Base-by-base conservation (phyloP, 2,329 filamentous ascomycete genomes). In the Phyllosticta citribraziliensis region DNA sequence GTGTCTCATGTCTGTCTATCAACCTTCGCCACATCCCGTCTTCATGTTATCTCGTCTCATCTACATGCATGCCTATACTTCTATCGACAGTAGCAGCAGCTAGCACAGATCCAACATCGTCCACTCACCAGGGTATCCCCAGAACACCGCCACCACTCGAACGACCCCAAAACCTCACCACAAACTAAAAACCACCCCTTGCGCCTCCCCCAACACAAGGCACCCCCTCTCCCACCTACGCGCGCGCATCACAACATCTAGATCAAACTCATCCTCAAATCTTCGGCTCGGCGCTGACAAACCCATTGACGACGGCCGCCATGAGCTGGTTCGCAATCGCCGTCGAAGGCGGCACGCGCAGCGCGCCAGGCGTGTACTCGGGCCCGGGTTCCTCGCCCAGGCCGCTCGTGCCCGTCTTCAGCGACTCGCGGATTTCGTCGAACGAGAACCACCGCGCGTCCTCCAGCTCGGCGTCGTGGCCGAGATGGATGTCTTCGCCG, bases 271-370 rank as follows among this genome's bases (percentile, higher is more conserved):
- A 11, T 2, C 2, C 8, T 52, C 63, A 79, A 56, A 79, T 76
- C 73, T 78, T 79, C 3, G 72, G 67, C 40, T 72, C 75, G 2
- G 77, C 79, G 11, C 79, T 80, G 63, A 89, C 76, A 71, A 89
- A 94, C 0, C 91, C 91, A 58, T 86, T 84, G 0, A 87, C 83
- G 14, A 96, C 91, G 1, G 91, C 90, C 58, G 79, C 81, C 67
- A 99, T 85, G 70, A 97, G 75, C 72, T 92, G 88, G 73, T 97
- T 89, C 17, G 94, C 94, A 80, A 99, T 97, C 1, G 94, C 93
- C 40, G 91, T 96, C 62, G 81, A 78, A 2, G 91, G 91, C 54
- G 94, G 94, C 70, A 99, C 74, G 61, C 90, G 83, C 76, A 99
- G 73, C 3, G 81, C 84, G 0, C 91, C 91, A 71, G 92, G 85